Evolutionary conservation across 75 land plant species (phyloP).

Genomic region (Ceratopteris richardii): DNA sequence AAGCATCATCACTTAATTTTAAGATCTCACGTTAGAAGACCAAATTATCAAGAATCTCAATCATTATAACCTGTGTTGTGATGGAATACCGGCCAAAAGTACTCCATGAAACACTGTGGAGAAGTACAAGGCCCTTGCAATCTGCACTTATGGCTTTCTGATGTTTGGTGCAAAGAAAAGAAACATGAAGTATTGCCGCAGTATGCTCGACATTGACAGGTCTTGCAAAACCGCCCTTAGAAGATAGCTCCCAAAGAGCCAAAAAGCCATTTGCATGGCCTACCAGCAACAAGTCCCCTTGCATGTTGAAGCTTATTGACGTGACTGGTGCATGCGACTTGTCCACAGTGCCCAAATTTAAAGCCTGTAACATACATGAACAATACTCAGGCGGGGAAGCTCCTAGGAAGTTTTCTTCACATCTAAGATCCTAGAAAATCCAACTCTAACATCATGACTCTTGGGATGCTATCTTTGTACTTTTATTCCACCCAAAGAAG

Average conservation of each 20-base stretch:
- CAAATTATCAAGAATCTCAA: too few relatives aligned
- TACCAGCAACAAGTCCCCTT: constrained; percentile 83
- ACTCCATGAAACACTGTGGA: constrained; percentile 63
- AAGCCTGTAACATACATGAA: too few relatives aligned
- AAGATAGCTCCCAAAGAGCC: constrained; percentile 70
- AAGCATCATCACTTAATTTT: neutral
- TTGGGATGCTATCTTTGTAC: too few relatives aligned
- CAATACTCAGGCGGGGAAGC: too few relatives aligned
- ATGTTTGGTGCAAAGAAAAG: constrained; percentile 70
- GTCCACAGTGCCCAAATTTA: constrained; percentile 16
- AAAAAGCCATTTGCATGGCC: constrained; percentile 90
- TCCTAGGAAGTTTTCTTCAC: too few relatives aligned
- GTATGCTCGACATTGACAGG: constrained; percentile 63
- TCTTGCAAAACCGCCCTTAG: constrained; percentile 46
- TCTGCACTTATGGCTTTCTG: constrained; percentile 82
- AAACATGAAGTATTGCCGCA: constrained; percentile 68
- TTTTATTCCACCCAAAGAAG: too few relatives aligned
- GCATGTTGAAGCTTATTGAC: constrained; percentile 87
- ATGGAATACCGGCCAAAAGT: constrained; percentile 48
- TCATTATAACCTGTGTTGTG: constrained; percentile 48
- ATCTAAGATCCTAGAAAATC: too few relatives aligned
- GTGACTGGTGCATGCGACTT: constrained; percentile 53
- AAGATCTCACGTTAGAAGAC: too few relatives aligned
- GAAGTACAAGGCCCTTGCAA: constrained; percentile 65
- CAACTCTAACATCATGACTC: too few relatives aligned